phyloP scores from a whole-genome alignment of 2,329 filamentous ascomycete genomes.

The Drechslera avenae region DNA sequence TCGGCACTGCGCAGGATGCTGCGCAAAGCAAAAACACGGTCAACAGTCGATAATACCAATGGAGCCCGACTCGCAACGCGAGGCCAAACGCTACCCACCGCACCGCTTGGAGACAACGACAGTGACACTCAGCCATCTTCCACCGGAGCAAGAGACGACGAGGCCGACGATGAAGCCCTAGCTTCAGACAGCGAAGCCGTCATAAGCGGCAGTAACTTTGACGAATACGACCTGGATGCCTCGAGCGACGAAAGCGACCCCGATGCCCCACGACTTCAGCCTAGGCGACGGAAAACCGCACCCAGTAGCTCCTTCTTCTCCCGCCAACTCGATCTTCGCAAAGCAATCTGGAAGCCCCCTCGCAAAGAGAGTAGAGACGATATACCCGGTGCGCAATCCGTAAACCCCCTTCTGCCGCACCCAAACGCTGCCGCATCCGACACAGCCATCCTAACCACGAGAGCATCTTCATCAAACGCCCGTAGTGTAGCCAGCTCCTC shows the following conservation, averaged over 20 bases:
- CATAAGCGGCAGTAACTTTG: conserved; percentile 39
- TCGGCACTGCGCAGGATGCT: conserved; percentile 67
- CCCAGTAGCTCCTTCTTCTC: conserved; percentile 34
- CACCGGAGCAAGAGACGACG: conserved; percentile 9
- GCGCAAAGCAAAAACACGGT: conserved; percentile 61
- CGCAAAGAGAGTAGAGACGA: conserved; percentile 21
- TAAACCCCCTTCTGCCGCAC: conserved; percentile 34
- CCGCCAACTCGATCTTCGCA: conserved; percentile 35
- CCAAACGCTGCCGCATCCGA: conserved; percentile 35
- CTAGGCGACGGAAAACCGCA: conserved; percentile 29
- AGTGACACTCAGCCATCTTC: conserved; percentile 35
- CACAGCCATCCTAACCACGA: conserved; percentile 26
- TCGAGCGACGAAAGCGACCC: conserved; percentile 35
- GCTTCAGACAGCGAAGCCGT: conserved; percentile 38
- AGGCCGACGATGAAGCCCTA: conserved; percentile 38
- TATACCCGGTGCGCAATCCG: conserved; percentile 23
- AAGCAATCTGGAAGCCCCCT: conserved; percentile 31
- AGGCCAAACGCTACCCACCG: conserved; percentile 71
- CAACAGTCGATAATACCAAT: conserved; percentile 54
- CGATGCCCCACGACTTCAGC: conserved; percentile 14
- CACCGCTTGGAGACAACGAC: conserved; percentile 55
- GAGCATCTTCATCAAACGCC: conserved; percentile 9
- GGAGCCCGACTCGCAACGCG: conserved; percentile 75
- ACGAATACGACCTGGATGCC: conserved; percentile 45
- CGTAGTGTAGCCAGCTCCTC: conserved; percentile 23